phyloP scores from a whole-genome alignment of 352 stramenopile genomes.

The Pythium vanterpoolii region DNA sequence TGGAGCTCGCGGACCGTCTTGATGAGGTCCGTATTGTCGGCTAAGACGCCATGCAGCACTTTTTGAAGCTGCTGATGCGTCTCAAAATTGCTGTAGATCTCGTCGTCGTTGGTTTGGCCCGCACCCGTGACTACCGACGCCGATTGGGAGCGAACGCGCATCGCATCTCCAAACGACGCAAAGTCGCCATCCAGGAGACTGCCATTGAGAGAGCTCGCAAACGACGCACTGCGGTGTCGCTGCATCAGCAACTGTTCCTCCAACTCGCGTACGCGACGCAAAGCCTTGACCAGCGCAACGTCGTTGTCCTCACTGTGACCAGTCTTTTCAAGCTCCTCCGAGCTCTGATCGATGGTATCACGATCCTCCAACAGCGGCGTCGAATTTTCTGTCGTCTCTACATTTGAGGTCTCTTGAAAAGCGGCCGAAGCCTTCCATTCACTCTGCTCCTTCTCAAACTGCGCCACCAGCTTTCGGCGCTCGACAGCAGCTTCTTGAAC shows the following conservation, averaged over 20 bases:
- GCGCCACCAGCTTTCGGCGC: conserved; percentile 4
- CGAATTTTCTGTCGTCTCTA: not conserved
- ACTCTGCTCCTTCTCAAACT: conserved; percentile 15
- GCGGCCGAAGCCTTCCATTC: not conserved
- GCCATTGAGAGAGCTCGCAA: conserved; percentile 15
- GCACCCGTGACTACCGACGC: conserved; percentile 6
- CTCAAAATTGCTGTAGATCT: conserved; percentile 13
- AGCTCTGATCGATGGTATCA: not conserved
- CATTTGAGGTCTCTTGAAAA: not conserved
- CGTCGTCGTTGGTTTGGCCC: conserved; percentile 11
- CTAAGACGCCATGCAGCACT: conserved; percentile 44
- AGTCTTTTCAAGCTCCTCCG: not conserved
- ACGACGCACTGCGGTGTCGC: conserved; percentile 7
- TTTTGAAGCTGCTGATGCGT: conserved; percentile 37
- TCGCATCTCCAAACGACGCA: conserved; percentile 4
- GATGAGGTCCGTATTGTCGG: conserved; percentile 58
- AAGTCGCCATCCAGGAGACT: conserved; percentile 9
- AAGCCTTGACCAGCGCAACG: conserved; percentile 2
- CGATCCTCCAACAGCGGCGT: not conserved
- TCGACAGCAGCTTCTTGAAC: conserved; percentile 16
- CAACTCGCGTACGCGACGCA: conserved; percentile 21
- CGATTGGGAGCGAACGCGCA: conserved; percentile 12
- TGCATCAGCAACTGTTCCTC: conserved; percentile 21
- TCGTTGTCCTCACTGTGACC: conserved; percentile 14
- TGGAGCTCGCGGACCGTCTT: conserved; percentile 62